Evolutionary conservation across 805 yeast species (phyloP).

Genomic region (Candida sanyiensis): DNA sequence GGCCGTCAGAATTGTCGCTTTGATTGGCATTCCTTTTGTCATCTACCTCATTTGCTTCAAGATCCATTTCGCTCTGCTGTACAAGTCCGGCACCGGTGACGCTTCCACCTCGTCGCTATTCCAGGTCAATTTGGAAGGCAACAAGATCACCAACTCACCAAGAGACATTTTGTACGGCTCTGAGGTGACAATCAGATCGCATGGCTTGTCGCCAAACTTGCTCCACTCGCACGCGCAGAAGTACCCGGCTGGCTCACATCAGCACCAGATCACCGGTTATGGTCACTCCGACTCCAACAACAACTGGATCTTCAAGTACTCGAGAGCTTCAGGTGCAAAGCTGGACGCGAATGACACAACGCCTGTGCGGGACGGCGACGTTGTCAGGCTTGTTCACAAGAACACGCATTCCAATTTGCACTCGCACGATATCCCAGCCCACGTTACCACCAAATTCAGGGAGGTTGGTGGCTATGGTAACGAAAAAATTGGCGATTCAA

Average conservation of each 20-base stretch:
- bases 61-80: constrained; percentile 70
- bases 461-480: constrained; percentile 91
- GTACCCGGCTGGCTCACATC: constrained; percentile 73
- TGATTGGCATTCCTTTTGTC: constrained; percentile 66
- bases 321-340: constrained; percentile 32
- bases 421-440: constrained; percentile 62
- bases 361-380: constrained; percentile 49
- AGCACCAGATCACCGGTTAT: constrained; percentile 77
- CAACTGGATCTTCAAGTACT: constrained; percentile 59
- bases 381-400: constrained; percentile 57
- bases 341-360: constrained; percentile 27
- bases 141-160: constrained; percentile 60
- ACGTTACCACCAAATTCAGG: constrained; percentile 56
- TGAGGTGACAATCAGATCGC: constrained; percentile 43
- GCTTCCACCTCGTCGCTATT: constrained; percentile 84
- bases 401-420: constrained; percentile 63
- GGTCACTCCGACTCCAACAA: constrained; percentile 71
- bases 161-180: constrained; percentile 61
- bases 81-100: constrained; percentile 88
- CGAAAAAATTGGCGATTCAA: constrained; percentile 61
- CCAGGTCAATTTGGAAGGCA: constrained; percentile 77
- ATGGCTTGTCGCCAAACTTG: constrained; percentile 68
- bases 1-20: constrained; percentile 54
- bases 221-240: constrained; percentile 80
- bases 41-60: constrained; percentile 73